These are phyloP conservation scores for Vaucheria bursata DNA, from an alignment of 352 stramenopile genomes.

Conservation along the genomic window DNA sequence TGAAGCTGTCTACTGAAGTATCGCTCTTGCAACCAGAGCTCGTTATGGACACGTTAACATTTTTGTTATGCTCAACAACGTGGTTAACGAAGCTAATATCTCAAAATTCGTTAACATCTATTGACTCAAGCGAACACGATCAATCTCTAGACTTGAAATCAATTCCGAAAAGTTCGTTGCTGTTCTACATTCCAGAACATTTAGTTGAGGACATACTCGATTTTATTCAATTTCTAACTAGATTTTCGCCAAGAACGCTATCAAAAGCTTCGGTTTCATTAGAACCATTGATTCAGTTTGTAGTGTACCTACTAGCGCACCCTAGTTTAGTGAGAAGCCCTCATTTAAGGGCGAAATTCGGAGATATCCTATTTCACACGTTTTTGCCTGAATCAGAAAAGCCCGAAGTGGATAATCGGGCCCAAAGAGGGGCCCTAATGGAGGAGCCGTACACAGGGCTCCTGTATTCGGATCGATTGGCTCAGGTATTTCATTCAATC, in stretches of 20 bases:
- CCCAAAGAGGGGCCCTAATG: conserved; percentile 26
- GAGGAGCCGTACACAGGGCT: conserved; percentile 49
- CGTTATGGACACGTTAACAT: conserved; percentile 22
- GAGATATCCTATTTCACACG: conserved; percentile 86
- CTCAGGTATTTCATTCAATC: conserved; percentile 35
- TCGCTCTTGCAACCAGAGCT: conserved; percentile 16
- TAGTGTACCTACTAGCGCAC: conserved; percentile 44
- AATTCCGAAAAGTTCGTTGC: conserved; percentile 2
- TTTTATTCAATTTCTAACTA: conserved; percentile 77
- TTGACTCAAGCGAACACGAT: conserved; percentile 36
- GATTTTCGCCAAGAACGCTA: conserved; percentile 70
- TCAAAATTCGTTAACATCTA: neutral
- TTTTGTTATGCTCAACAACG: conserved; percentile 16
- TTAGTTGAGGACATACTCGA: conserved; percentile 86
- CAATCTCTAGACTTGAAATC: conserved; percentile 1
- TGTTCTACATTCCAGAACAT: conserved; percentile 82
- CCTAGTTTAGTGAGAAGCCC: conserved; percentile 70
- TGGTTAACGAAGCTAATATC: conserved; percentile 27
- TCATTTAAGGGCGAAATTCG: conserved; percentile 89
- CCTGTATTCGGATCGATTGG: conserved; percentile 58
- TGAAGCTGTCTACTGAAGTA: conserved; percentile 23
- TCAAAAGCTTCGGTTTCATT: conserved; percentile 52
- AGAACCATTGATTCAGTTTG: conserved; percentile 72
- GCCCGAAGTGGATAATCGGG: conserved; percentile 52
- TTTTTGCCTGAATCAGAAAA: conserved; percentile 70